These are phyloP conservation scores for Capronia americana DNA, from an alignment of 2,329 filamentous ascomycete species.

Conservation along the genomic window DNA sequence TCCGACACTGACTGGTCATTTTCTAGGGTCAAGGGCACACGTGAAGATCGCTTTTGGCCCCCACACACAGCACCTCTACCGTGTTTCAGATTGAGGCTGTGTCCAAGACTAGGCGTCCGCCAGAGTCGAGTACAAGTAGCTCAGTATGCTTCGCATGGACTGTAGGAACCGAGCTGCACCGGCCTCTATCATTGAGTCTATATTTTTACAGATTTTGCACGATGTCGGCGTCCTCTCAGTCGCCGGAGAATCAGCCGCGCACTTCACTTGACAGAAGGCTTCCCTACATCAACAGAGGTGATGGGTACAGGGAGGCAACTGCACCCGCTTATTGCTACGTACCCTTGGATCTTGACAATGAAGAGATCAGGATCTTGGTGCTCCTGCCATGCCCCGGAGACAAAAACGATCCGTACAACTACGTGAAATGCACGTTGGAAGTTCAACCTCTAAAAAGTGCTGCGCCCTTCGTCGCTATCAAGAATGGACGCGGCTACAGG, in stretches of 20 bases:
- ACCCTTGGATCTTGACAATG: not conserved
- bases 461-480: constrained; percentile 14
- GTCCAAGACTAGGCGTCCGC: not conserved
- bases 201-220: not conserved
- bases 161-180: not conserved
- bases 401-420: constrained; percentile 7
- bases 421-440: constrained; percentile 5
- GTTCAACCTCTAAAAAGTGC: constrained; percentile 7
- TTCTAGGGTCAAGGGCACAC: not conserved
- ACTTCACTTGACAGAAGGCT: not conserved
- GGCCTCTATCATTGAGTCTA: not conserved
- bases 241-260: not conserved
- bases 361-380: not conserved
- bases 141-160: not conserved
- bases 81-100: not conserved
- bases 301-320: not conserved
- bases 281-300: not conserved
- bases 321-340: constrained; percentile 1
- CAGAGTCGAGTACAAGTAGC: not conserved
- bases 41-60: not conserved
- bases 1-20: not conserved
- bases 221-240: not conserved
- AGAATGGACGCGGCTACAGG: constrained; percentile 12
- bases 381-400: not conserved
- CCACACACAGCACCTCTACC: not conserved